phyloP scores from a whole-genome alignment of 148 eudicot genomes.

The Vaccinium myrtillus region DNA sequence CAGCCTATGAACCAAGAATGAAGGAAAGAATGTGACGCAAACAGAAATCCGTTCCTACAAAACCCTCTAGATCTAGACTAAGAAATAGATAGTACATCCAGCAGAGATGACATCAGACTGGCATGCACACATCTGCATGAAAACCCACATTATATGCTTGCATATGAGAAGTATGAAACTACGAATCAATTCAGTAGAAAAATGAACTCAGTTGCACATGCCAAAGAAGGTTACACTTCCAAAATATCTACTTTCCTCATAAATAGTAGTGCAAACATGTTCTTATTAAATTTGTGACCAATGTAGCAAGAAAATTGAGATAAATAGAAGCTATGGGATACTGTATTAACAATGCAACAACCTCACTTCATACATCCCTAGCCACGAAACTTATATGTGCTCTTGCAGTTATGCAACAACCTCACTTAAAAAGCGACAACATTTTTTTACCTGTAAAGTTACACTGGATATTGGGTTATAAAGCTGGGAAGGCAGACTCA shows the following conservation, averaged over 20 bases:
- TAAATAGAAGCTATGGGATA: background rate
- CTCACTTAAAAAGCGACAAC: background rate
- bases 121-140: background rate
- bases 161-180: background rate
- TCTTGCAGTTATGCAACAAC: background rate
- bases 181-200: background rate
- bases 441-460: background rate
- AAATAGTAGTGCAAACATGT: background rate
- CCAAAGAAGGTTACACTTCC: constrained; percentile 4
- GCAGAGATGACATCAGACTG: background rate
- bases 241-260: background rate
- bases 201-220: background rate
- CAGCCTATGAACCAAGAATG: constrained; percentile 1
- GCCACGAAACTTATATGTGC: background rate
- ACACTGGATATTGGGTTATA: background rate
- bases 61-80: background rate
- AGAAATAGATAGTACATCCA: background rate
- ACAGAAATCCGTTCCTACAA: background rate
- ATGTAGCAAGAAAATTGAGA: background rate
- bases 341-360: background rate
- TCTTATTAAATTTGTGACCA: background rate
- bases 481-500: background rate
- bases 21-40: background rate
- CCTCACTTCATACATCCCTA: background rate
- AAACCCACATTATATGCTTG: background rate